Conservation (phyloP, 108 stramenopile species). For the Pseudonitzschia delicatissima region DNA sequence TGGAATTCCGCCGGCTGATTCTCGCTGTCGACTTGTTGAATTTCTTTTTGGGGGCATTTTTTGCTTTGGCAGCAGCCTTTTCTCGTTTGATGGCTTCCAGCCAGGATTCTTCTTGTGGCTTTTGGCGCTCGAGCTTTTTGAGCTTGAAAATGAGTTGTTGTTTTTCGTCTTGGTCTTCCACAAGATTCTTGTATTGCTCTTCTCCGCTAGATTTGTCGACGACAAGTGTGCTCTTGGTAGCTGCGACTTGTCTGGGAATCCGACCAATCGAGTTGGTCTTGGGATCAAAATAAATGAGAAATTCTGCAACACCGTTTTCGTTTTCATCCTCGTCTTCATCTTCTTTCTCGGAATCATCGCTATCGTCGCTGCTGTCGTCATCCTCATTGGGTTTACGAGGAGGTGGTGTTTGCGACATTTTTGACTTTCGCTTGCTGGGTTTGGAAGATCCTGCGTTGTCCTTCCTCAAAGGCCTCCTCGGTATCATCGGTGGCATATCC, state of each 20-base stretch:
- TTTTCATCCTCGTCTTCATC: not conserved
- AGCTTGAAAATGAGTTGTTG: slow-evolving; percentile 24
- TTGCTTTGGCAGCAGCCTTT: slow-evolving; percentile 20
- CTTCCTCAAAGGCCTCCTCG: not conserved
- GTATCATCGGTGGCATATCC: not conserved
- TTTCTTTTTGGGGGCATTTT: no score
- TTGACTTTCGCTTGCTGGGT: not conserved
- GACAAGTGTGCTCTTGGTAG: slow-evolving; percentile 17
- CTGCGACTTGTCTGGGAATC: not conserved
- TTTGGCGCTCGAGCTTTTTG: slow-evolving; percentile 25
- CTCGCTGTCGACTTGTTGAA: not conserved
- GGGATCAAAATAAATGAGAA: slow-evolving; percentile 30
- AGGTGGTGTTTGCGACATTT: not conserved
- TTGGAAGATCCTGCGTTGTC: not conserved
- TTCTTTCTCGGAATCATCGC: not conserved
- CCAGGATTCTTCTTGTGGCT: slow-evolving; percentile 26
- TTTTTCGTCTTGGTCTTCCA: slow-evolving; percentile 23
- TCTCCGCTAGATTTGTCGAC: slow-evolving; percentile 21
- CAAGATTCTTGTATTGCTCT: slow-evolving; percentile 6
- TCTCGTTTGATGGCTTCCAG: slow-evolving; percentile 30
- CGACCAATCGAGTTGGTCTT: slow-evolving; percentile 28
- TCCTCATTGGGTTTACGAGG: not conserved
- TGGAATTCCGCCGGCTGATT: not conserved
- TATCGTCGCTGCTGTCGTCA: not conserved
- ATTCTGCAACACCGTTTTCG: slow-evolving; percentile 14